phyloP scores from a whole-genome alignment of 352 stramenopile genomes.

The Thraustochytrium striatum region DNA sequence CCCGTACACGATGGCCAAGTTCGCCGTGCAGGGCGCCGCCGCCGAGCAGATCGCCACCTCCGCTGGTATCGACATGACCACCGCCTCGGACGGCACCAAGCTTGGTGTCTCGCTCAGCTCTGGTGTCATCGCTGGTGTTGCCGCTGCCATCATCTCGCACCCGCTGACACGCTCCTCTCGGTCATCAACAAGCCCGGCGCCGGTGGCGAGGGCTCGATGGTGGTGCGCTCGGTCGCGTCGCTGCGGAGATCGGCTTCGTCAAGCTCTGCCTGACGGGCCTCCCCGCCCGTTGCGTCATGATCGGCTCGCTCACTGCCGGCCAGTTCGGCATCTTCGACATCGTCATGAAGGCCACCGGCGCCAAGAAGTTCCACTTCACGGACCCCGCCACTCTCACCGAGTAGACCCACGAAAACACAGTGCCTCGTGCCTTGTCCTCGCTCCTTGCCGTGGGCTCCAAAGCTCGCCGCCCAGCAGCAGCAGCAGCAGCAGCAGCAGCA shows the following conservation, averaged over 20 bases:
- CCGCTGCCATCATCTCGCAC: slow-evolving; percentile 98
- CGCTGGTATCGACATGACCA: slow-evolving; percentile 14
- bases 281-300: slow-evolving; percentile 89
- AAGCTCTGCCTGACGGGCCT: slow-evolving; percentile 66
- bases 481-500: no score
- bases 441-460: no score
- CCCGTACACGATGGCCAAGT: slow-evolving; percentile 99
- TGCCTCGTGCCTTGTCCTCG: no score
- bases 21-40: slow-evolving; percentile 57
- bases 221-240: slow-evolving; percentile 69
- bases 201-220: slow-evolving; percentile 29
- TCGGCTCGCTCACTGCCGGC: slow-evolving; percentile 87
- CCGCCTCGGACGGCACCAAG: slow-evolving; percentile 72
- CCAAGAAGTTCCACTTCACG: slow-evolving; percentile 42
- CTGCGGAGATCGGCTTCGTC: slow-evolving; percentile 74
- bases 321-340: slow-evolving; percentile 95
- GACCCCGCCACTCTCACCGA: slow-evolving; percentile 23
- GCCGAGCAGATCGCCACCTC: slow-evolving; percentile 19
- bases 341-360: slow-evolving; percentile 67
- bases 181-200: slow-evolving; percentile 89
- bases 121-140: slow-evolving; percentile 97
- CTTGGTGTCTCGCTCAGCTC: slow-evolving; percentile 90
- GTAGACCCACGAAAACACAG: no score
- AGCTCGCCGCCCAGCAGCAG: no score
- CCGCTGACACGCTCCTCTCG: slow-evolving; percentile 96